Evolutionary conservation across 352 stramenopile species (phyloP), one percentile per base, ranked within the genome.

Genomic region (Phytophthora melonis): DNA sequence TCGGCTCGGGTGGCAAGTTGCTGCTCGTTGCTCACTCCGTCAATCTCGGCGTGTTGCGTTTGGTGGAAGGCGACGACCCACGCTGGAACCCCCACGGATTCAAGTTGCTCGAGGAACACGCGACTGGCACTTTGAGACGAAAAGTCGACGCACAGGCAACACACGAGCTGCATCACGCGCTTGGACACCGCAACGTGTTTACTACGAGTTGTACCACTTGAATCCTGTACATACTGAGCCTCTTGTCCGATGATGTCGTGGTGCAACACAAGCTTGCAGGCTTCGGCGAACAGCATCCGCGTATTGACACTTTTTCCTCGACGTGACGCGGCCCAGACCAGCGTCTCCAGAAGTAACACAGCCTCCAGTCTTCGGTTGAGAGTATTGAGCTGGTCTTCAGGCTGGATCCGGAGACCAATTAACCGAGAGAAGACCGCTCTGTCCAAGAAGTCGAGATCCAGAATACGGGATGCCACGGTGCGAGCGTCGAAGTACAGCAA

Each of bases 81-180:
- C n/a, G 23, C 3, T 21, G 78, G 73, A 23, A 84, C n/a, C 5
- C 70, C 75, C 3, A 68, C 67, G 0, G 54, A 30, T 49, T 73
- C 56, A 1, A 87, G 58, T 1, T 59, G 61, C 16, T 59, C 60
- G 5, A 78, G 43, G 39, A 85, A 77, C 1, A 59, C 67, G 1
- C 57, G 52, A 66, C 77, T 67, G 16, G 70, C 14, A 45, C 34
- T 62, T 27, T 79, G 69, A 18, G 78, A 67, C 5, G 70, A 66
- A 41, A 70, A 78, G 30, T 87, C 80, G 0, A 80, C 53, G 41
- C 62, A 75, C 18, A 87, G 19, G 41, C 74, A 87, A 52, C 77
- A 87, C 10, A 79, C 59, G 3, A 85, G 49, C 57, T 85, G 80
- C 27, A 87, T 67, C 1, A 80, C 27, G 14, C 80, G 78, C 39